Base-by-base conservation (phyloP, 805 yeast species). In the Wickerhamiella dianesei region DNA sequence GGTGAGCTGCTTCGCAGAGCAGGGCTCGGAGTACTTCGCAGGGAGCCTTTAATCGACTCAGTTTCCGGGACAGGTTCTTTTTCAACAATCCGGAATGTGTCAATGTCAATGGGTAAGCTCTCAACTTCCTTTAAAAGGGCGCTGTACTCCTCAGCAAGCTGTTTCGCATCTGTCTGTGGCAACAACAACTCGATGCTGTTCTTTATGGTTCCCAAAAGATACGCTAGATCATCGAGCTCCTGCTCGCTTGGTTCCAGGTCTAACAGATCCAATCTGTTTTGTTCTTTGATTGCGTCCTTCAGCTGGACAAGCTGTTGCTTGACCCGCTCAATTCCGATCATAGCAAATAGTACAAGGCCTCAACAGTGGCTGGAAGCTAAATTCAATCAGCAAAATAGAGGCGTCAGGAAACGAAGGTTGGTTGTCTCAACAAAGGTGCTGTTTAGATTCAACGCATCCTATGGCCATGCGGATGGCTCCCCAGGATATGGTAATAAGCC, bases 171-270 rank as follows among this genome's bases (percentile, higher is more conserved):
- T 32, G 21, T 35, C 14, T 22, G 43, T 4, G 41, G 35, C 32
- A 18, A 39, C 25, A 43, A 35, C 3, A 37, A 35, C 21, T 45
- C 46, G 8, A 48, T 21, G 21, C 48, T 41, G 16, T 40, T 40
- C 22, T 44, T 41, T 25, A 48, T 29, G 14, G 46, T 36, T 20
- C 22, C 32, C n/a, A 52, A 40, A 8, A 56, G 50, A 3, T 36
- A 21, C 1, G 43, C 21, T 29, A 56, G 47, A 25, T 49, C 56
- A 18, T 47, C 48, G 14, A 49, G 56, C 46, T 56, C 60, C 19
- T 48, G 43, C 12, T 42, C 47, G 21, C 58, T 55, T 19, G 58
- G 58, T 45, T 55, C 58, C 8, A 56, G 47, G 16, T 56, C 56
- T 9, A 56, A 48, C n/a, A 56, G 50, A 16, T 40, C 48, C 47